These are phyloP conservation scores for Elsinoe perseae DNA, from an alignment of 2,329 filamentous ascomycete genomes.

Conservation along the genomic window DNA sequence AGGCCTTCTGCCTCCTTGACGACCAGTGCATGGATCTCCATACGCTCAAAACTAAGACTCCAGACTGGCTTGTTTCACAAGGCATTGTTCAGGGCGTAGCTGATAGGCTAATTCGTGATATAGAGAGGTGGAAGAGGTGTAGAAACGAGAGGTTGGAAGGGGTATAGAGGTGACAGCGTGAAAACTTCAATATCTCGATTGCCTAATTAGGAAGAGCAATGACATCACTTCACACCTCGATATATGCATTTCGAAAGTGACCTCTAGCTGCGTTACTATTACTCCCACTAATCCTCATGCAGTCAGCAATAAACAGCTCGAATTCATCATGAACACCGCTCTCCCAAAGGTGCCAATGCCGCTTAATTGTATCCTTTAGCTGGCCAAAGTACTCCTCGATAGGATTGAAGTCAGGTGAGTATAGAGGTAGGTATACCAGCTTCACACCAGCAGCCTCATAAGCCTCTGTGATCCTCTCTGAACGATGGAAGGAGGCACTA, in stretches of 20 bases:
- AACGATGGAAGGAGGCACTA: constrained; percentile 11
- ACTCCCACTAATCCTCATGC: constrained; percentile 6
- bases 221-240: neutral
- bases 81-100: neutral
- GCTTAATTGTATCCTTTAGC: constrained; percentile 24
- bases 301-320: constrained; percentile 13
- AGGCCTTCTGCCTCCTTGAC: neutral
- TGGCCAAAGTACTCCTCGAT: constrained; percentile 21
- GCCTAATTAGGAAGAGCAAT: neutral
- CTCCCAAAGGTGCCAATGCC: constrained; percentile 14
- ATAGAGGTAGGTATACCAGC: constrained; percentile 17
- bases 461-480: constrained; percentile 6
- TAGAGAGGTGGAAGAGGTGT: neutral
- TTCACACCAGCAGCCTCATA: constrained; percentile 15
- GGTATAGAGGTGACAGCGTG: no score
- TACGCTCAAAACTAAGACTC: neutral
- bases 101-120: neutral
- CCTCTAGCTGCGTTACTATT: constrained; percentile 11
- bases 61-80: neutral
- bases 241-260: constrained; percentile 13
- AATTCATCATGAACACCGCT: constrained; percentile 12
- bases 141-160: neutral
- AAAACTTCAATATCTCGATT: neutral
- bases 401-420: constrained; percentile 20
- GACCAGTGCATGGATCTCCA: neutral